Conservation (phyloP, 1,284 basidiomycete species). For the Flammula alnicola region DNA sequence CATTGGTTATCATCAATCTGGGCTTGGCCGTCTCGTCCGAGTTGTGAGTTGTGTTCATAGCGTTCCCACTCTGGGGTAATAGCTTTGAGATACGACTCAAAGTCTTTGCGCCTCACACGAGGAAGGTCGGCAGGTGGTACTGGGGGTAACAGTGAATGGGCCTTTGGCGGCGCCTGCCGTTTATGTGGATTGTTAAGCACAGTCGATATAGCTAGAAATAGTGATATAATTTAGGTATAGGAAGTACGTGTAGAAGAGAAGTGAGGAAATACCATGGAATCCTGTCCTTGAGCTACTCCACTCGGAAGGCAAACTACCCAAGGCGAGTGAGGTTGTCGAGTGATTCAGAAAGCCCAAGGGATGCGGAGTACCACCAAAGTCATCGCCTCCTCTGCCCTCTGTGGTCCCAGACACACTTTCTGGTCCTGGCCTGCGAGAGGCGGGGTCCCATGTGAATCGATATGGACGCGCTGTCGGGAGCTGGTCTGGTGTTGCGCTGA, state of each 20-base stretch:
- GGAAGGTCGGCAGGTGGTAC: slow-evolving; percentile 75
- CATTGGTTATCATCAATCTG: slow-evolving; percentile 40
- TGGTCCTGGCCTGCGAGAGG: slow-evolving; percentile 57
- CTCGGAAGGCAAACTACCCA: slow-evolving; percentile 55
- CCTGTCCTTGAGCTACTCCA: slow-evolving; percentile 82
- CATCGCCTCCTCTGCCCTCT: slow-evolving; percentile 59
- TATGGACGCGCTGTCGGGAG: slow-evolving; percentile 54
- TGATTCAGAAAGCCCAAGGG: slow-evolving; percentile 48
- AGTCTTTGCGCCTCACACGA: slow-evolving; percentile 82
- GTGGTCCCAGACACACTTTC: slow-evolving; percentile 71
- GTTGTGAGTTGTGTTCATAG: slow-evolving; percentile 57
- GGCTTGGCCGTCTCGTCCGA: slow-evolving; percentile 50
- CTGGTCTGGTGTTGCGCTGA: slow-evolving; percentile 44
- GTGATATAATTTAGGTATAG: no score
- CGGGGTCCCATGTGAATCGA: slow-evolving; percentile 69
- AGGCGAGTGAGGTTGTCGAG: slow-evolving; percentile 43
- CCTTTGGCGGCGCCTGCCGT: slow-evolving; percentile 82
- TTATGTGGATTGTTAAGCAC: slow-evolving; percentile 85
- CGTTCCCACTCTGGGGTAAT: slow-evolving; percentile 80
- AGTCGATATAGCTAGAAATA: slow-evolving; percentile 48
- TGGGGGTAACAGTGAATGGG: slow-evolving; percentile 78
- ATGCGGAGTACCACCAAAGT: slow-evolving; percentile 41
- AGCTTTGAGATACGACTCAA: slow-evolving; percentile 79
- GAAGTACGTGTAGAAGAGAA: no score
- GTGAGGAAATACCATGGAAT: slow-evolving; percentile 72